Evolutionary conservation across 1,284 basidiomycete species (phyloP), one percentile per base, ranked within the genome.

Genomic region (Limonomyces culmigenus): DNA sequence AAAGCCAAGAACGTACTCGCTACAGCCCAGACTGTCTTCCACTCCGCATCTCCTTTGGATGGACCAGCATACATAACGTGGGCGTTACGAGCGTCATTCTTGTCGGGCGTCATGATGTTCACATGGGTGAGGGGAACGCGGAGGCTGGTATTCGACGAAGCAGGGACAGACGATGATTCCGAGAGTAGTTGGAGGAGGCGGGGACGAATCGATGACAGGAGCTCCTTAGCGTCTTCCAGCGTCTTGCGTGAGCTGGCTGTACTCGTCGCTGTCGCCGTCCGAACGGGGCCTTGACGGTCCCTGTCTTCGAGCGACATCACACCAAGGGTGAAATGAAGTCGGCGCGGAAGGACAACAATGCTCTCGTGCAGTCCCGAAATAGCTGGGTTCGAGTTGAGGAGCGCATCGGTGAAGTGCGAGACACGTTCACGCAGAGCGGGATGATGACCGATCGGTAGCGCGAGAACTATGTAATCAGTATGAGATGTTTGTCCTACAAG

Each of bases 301-400:
- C 41, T 12, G 3, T 34, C 10, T 36, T 44, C 43, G 31, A 81
- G 65, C 0, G 64, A 53, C 73, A 83, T 76, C 1, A 78, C 74
- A 2, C 76, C 78, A 2, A 83, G 54, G 0, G 77, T 81, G 38
- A 81, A 52, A 47, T 81, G 78, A 31, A 80, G 52, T 12, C 78
- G 52, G 8, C 72, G 61, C 0, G 77, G 67, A 18, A 70, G 58
- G 36, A 80, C 60, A 34, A 76, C 49, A 45, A 81, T 68, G 2
- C 63, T 60, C 12, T 45, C 46, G 49, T 81, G 71, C 4, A 81
- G 53, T 0, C 78, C 78, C 0, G 61, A 51, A 5, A 79, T 59
- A 1, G 51, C 36, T 19, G 59, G 57, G 6, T 43, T 38, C 30
- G 40, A 41, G 4, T 44, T 43, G 2, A 60, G 54, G 15, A 77